Conservation (phyloP, 192 early-diverging fungal genomes). For the Podila epigama region DNA sequence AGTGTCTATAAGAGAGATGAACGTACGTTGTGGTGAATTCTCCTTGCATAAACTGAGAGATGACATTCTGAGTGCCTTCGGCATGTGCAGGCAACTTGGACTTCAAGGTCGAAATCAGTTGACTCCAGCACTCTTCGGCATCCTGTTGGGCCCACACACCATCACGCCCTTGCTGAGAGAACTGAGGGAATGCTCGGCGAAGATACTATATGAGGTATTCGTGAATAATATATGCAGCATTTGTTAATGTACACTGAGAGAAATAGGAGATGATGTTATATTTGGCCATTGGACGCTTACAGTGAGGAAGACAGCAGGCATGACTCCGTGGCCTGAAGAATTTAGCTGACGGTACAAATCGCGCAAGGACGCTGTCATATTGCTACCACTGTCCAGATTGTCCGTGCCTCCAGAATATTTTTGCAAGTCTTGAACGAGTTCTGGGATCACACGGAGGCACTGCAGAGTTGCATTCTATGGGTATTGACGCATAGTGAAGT, state of each 20-base stretch:
- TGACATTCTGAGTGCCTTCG: constrained; percentile 20
- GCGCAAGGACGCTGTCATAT: constrained; percentile 74
- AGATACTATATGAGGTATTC: constrained; percentile 55
- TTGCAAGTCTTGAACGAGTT: constrained; percentile 61
- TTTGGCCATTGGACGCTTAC: constrained; percentile 32
- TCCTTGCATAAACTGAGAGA: constrained; percentile 79
- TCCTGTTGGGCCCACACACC: constrained; percentile 92
- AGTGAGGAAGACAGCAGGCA: constrained; percentile 83
- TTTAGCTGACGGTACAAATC: constrained; percentile 77
- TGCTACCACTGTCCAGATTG: constrained; percentile 61
- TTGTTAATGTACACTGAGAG: too few species aligned
- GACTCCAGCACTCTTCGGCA: constrained; percentile 97
- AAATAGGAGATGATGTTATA: too few species aligned
- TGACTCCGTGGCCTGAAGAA: constrained; percentile 71
- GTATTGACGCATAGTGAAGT: too few species aligned
- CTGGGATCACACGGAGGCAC: constrained; percentile 89
- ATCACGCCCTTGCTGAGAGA: constrained; percentile 77
- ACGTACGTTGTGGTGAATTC: constrained; percentile 60
- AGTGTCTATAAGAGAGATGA: background rate
- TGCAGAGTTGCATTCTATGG: constrained; percentile 90
- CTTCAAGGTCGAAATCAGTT: constrained; percentile 77
- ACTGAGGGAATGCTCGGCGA: constrained; percentile 85
- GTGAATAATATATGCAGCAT: too few species aligned
- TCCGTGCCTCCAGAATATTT: constrained; percentile 57
- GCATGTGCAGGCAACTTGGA: constrained; percentile 52